Conservation (phyloP, 345 rosid species). For the Gossypium sturtianum region DNA sequence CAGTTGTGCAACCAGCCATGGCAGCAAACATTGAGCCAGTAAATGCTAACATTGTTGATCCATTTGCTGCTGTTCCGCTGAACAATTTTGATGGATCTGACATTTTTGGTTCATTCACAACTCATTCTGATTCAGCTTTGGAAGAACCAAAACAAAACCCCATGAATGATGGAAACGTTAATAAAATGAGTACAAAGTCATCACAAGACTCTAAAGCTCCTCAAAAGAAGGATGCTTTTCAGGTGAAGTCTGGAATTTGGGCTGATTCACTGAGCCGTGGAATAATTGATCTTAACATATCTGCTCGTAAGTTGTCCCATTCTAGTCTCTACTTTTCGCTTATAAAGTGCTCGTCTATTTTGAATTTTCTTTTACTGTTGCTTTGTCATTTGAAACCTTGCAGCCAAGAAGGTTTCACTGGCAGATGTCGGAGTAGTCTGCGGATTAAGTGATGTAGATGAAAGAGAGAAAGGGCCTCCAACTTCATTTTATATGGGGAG, state of each 20-base stretch:
- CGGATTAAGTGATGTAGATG: slow-evolving; percentile 53
- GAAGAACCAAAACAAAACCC: slow-evolving; percentile 40
- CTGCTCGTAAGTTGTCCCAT: slow-evolving; percentile 71
- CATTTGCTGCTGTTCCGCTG: slow-evolving; percentile 79
- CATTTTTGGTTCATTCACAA: slow-evolving; percentile 73
- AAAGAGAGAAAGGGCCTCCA: slow-evolving; percentile 55
- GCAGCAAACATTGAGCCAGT: slow-evolving; percentile 31
- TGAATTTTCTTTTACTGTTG: not conserved
- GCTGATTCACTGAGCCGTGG: slow-evolving; percentile 97
- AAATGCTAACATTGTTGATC: slow-evolving; percentile 48
- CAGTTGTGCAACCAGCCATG: slow-evolving; percentile 48
- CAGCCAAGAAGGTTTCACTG: slow-evolving; percentile 93
- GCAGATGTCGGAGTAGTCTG: slow-evolving; percentile 83
- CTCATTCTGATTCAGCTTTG: slow-evolving; percentile 42
- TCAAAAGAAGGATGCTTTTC: slow-evolving; percentile 59
- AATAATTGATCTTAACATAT: slow-evolving; percentile 88
- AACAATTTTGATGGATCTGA: slow-evolving; percentile 80
- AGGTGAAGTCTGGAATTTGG: slow-evolving; percentile 96
- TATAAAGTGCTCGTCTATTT: not conserved
- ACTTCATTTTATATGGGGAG: slow-evolving; percentile 73
- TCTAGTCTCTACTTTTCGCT: not conserved
- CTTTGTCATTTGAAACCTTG: slow-evolving; percentile 15
- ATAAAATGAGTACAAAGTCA: slow-evolving; percentile 32
- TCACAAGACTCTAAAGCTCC: slow-evolving; percentile 36
- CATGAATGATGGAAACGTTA: slow-evolving; percentile 27